Base-by-base conservation (phyloP, 2,329 filamentous ascomycete genomes). In the Salinomyces thailandicus region DNA sequence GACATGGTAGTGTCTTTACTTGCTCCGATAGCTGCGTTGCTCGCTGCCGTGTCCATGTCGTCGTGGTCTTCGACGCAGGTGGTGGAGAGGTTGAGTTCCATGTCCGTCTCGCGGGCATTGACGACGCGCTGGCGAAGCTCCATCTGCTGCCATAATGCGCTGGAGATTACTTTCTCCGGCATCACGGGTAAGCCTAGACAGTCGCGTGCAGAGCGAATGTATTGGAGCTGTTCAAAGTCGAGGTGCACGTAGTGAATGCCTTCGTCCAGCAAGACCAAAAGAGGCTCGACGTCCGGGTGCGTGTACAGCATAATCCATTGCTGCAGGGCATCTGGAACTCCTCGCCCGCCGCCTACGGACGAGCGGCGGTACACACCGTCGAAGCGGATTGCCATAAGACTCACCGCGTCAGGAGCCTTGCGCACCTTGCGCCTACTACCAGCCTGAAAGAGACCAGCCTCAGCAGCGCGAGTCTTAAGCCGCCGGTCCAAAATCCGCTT, bases 191-290 rank as follows among this genome's bases (percentile, higher is more conserved):
- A 52, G 3, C 71, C 71, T 32, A 75, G 63, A 11, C 67, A 55
- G 46, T 76, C 72, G 30, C 64, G 62, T 15, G 70, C 61, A 33
- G 52, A 57, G 8, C 64, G 62, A 37, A 75, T 73, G 45, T 66
- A 69, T 42, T 75, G 69, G 6, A 76, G 53, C 41, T 74, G 70
- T 45, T 75, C 72, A 41, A 73, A 75, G 22, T 71, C 66, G 46
- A 76, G 63, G 49, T 76, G 72, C 3, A 74, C 62, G 53, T 75
- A 76, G 48, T 75, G 71, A 6, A 76, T 73, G 1, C 72, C 72
- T 53, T 73, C 69, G 39, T 76, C 71, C 3, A 76, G 55, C 2
- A 76, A 55, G 0, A 73, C 70, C 5, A 73, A 54, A 4, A 76
- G 55, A 7, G 71, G 70, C 45, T 71, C 69, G 29, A 75, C 62